Base-by-base conservation (phyloP, 371 early-diverging fungal genomes). In the Mucor lusitanicus region DNA sequence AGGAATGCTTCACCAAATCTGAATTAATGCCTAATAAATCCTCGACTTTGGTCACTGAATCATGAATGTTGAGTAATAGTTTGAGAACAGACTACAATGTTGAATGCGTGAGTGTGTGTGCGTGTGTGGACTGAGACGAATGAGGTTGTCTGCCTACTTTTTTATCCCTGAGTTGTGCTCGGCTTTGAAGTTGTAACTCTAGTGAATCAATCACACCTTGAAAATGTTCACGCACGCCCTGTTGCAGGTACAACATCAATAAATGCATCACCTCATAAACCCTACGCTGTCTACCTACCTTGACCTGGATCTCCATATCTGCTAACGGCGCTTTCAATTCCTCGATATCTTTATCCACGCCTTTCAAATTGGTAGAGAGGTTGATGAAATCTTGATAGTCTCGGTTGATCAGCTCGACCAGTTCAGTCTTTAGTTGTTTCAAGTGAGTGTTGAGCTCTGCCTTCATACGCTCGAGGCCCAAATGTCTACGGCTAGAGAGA, bases 371-470 rank as follows among this genome's bases (percentile, higher is more conserved):
- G 17, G 91, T 92, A 1, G 92, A 91, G 13, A 94, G 76, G 63
- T 89, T 87, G 57, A 94, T 91, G 71, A 93, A 93, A 64, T 92
- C 91, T 28, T 91, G 90, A 71, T 92, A 94, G 68, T 93, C 93
- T 61, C 84, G 77, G 72, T 93, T 92, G 73, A 93, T 91, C 54
- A 93, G 84, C 55, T 93, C 95, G 15, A 93, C 87, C 28, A 94
- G 86, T 59, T 92, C 93, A 15, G 79, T 77, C 71, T 91, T 92
- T 32, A 93, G 73, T 19, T 82, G 77, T 46, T 78, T 81, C 67
- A 90, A 76, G 67, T 89, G 89, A 0, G 75, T 48, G 48, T 83
- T 87, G 28, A 91, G 78, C 69, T 91, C 92, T 11, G 76, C 76
- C 69, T 91, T 91, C 64, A 92, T 79, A 30, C 84, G 74, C 37